Percentiles rank a stretch among this genome's conserved stretches.
Evolutionary conservation across 2,329 filamentous ascomycete genomes (phyloP).

Genomic region (Trichoderma asperellum): DNA sequence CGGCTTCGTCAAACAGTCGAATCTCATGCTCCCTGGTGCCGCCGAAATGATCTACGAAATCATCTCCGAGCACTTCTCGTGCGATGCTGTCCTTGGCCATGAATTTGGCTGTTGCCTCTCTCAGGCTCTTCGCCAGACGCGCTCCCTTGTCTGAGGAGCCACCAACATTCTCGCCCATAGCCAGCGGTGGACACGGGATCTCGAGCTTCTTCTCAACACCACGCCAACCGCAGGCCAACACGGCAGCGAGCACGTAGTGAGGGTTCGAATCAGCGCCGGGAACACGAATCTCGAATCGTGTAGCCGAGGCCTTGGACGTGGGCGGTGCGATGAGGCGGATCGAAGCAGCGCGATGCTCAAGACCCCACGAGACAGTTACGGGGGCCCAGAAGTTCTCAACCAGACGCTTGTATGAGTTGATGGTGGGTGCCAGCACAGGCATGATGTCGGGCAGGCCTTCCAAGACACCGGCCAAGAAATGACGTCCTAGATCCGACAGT

Average conservation of each 20-base stretch:
- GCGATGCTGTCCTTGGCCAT: conserved; percentile 79
- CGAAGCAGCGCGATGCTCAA: conserved; percentile 91
- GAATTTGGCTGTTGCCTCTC: conserved; percentile 82
- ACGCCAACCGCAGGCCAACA: conserved; percentile 85
- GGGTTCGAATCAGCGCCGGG: conserved; percentile 94
- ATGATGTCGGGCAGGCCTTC: conserved; percentile 92
- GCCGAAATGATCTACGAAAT: conserved; percentile 93
- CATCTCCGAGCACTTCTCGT: conserved; percentile 90
- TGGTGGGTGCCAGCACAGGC: conserved; percentile 89
- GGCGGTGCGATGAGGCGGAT: conserved; percentile 89
- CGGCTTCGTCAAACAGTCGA: conserved; percentile 89
- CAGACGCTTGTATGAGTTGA: conserved; percentile 97
- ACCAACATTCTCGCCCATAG: conserved; percentile 82
- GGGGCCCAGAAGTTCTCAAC: conserved; percentile 99
- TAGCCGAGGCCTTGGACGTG: conserved; percentile 80
- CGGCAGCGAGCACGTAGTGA: conserved; percentile 81
- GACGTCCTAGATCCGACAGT: conserved; percentile 84
- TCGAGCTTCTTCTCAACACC: conserved; percentile 91
- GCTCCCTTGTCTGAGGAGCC: conserved; percentile 70
- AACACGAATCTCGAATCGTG: conserved; percentile 89
- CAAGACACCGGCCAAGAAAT: conserved; percentile 90
- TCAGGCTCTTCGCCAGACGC: conserved; percentile 80
- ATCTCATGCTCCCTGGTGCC: conserved; percentile 93
- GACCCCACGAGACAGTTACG: conserved; percentile 94
- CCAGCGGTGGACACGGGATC: conserved; percentile 79